phyloP scores from a whole-genome alignment of 495 filamentous ascomycete genomes.

The Penicillium flavigenum region DNA sequence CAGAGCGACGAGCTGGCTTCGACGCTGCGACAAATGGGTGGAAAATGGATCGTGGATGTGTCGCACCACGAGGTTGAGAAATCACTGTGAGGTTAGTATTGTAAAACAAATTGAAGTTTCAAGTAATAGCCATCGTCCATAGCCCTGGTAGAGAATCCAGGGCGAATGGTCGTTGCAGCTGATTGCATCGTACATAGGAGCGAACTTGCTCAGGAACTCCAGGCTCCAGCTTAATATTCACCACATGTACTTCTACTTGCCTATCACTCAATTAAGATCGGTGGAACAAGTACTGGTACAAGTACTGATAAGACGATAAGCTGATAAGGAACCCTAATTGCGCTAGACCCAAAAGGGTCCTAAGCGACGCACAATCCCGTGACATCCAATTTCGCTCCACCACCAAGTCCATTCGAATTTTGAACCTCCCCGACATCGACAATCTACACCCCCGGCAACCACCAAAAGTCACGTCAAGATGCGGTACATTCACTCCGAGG shows the following conservation, averaged over 20 bases:
- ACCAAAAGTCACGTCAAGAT: conserved; percentile 66
- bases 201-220: conserved; percentile 2
- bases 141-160: not conserved
- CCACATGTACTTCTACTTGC: conserved; percentile 5
- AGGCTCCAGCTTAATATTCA: conserved; percentile 2
- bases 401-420: conserved; percentile 46
- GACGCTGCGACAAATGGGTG: conserved; percentile 70
- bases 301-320: conserved; percentile 10
- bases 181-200: conserved; percentile 10
- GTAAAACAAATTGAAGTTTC: not conserved
- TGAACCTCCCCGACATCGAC: conserved; percentile 51
- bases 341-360: conserved; percentile 38
- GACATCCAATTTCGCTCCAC: conserved; percentile 49
- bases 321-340: conserved; percentile 41
- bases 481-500: conserved; percentile 97
- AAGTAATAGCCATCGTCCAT: not conserved
- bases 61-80: conserved; percentile 20
- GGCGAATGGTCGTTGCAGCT: conserved; percentile 1
- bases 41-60: conserved; percentile 63
- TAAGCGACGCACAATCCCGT: conserved; percentile 55
- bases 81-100: conserved; percentile 10
- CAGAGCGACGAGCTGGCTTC: conserved; percentile 63
- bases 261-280: not conserved
- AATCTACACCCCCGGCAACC: conserved; percentile 47
- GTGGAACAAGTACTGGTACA: not conserved